A percentile compares a stretch with the other conserved stretches of the same genome.
Conservation (phyloP, 2,329 filamentous ascomycete species). For the Pseudogymnoascus sp. region DNA sequence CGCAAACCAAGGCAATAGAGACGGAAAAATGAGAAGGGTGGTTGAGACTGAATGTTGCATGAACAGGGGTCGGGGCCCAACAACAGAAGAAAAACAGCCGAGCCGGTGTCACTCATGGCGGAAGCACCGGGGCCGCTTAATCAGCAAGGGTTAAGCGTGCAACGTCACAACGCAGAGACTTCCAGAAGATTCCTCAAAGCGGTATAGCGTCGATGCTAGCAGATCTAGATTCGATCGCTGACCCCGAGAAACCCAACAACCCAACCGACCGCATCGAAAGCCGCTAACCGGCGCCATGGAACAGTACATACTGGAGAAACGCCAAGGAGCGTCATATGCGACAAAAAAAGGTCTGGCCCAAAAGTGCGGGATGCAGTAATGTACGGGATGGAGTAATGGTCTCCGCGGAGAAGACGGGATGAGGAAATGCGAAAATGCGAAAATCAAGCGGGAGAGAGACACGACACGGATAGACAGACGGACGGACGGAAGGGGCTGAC, state of each 20-base stretch:
- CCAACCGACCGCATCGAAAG: background rate
- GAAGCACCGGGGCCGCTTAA: background rate
- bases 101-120: background rate
- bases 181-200: background rate
- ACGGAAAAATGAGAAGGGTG: constrained; percentile 1
- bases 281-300: background rate
- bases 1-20: background rate
- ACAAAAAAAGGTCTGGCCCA: background rate
- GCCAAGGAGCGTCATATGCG: background rate
- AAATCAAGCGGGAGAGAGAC: background rate
- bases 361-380: background rate
- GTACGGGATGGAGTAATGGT: background rate
- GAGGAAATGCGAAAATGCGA: background rate
- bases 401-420: background rate
- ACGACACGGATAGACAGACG: background rate
- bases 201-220: background rate
- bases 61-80: background rate
- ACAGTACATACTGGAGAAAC: background rate
- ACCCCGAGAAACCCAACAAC: constrained; percentile 5
- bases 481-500: background rate
- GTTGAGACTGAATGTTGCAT: constrained; percentile 2
- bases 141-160: background rate
- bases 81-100: background rate
- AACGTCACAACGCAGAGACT: constrained; percentile 6
- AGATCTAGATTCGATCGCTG: constrained; percentile 8